phyloP scores from a whole-genome alignment of 495 filamentous ascomycete genomes.

The Clavariopsis aquatica region DNA sequence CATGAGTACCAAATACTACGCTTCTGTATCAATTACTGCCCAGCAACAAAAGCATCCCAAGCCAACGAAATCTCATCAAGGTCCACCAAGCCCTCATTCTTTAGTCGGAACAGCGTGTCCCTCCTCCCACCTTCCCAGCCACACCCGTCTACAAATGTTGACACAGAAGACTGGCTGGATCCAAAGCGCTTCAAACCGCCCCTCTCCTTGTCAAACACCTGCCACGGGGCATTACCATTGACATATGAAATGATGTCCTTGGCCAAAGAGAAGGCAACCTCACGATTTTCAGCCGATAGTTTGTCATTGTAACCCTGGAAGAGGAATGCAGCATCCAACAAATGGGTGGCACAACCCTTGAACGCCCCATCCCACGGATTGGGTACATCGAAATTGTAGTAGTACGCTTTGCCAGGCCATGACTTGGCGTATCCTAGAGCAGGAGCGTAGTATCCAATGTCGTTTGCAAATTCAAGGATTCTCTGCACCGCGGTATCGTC shows the following conservation, averaged over 20 bases:
- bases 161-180: neutral
- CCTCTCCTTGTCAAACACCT: constrained; percentile 34
- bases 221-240: constrained; percentile 48
- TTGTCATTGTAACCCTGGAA: constrained; percentile 52
- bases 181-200: constrained; percentile 10
- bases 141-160: constrained; percentile 16
- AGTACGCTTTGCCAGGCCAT: constrained; percentile 47
- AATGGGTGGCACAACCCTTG: constrained; percentile 48
- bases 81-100: constrained; percentile 28
- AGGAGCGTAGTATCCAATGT: constrained; percentile 49
- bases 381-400: constrained; percentile 54
- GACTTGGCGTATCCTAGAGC: constrained; percentile 43
- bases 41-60: constrained; percentile 21
- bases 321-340: constrained; percentile 52
- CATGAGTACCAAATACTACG: too few relatives aligned
- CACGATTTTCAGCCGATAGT: constrained; percentile 41
- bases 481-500: constrained; percentile 44
- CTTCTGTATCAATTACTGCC: neutral
- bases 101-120: constrained; percentile 26
- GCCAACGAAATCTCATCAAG: constrained; percentile 30
- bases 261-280: constrained; percentile 44
- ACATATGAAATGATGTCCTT: constrained; percentile 52
- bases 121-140: constrained; percentile 24
- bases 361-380: constrained; percentile 54
- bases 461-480: constrained; percentile 47